phyloP scores from a whole-genome alignment of 371 early-diverging fungal genomes.

The Mortierella sp. region DNA sequence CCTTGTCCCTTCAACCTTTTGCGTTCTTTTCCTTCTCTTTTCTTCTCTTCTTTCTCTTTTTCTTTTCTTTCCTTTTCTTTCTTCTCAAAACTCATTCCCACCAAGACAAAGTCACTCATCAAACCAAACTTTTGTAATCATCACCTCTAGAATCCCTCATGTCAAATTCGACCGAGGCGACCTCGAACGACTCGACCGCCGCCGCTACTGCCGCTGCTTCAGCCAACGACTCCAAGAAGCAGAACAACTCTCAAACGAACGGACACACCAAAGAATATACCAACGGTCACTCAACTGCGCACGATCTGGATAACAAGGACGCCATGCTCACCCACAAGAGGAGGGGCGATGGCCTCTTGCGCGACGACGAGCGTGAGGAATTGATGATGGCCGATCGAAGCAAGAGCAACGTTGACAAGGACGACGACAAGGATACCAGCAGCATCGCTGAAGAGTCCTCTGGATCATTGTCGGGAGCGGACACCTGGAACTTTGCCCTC shows the following conservation, averaged over 20 bases:
- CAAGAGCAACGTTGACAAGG: not conserved
- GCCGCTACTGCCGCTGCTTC: slow-evolving; percentile 11
- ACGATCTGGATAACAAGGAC: slow-evolving; percentile 11
- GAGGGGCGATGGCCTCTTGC: slow-evolving; percentile 27
- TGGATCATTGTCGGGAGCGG: slow-evolving; percentile 56
- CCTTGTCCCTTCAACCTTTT: no score
- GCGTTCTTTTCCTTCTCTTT: slow-evolving; percentile 5
- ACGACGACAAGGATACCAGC: not conserved
- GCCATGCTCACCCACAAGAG: slow-evolving; percentile 45
- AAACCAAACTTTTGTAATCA: not conserved
- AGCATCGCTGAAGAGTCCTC: slow-evolving; percentile 5
- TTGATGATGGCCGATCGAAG: slow-evolving; percentile 33
- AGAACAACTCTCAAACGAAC: not conserved
- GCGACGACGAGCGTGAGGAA: slow-evolving; percentile 45
- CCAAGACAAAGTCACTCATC: not conserved
- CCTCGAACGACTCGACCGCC: slow-evolving; percentile 28
- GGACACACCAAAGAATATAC: slow-evolving; percentile 7
- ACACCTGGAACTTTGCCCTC: slow-evolving; percentile 75
- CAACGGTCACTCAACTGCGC: slow-evolving; percentile 40
- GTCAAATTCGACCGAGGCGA: slow-evolving; percentile 42
- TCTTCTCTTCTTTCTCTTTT: not conserved
- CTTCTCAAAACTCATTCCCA: not conserved
- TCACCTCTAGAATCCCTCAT: slow-evolving; percentile 10
- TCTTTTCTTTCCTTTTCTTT: not conserved
- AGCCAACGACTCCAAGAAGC: slow-evolving; percentile 15